Base-by-base conservation (phyloP, 176 grass and related monocot species). In the Eremochloa ophiuroides region DNA sequence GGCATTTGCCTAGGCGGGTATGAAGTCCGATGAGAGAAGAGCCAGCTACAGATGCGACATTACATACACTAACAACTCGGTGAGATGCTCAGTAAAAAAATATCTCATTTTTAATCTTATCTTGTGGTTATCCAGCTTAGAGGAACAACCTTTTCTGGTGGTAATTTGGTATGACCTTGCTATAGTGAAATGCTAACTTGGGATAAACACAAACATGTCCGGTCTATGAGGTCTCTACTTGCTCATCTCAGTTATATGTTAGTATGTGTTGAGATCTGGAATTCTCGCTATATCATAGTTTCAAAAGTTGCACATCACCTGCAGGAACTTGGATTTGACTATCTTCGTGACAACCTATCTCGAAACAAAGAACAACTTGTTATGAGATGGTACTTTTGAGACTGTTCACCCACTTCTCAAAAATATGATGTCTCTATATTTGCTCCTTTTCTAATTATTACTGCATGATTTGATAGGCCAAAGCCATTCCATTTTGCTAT, bases 291-390 rank as follows among this genome's bases (percentile, higher is more conserved):
- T 81, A 74, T 78, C 27, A 68, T 82, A 28, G 39, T 75, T 85
- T 78, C 59, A 87, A 89, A 75, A 62, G 66, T 22, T 82, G 16
- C 27, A 69, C 38, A 62, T 89, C 61, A 71, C 46, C 16, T 88
- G 75, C 77, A 98, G 95, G 95, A 98, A 81, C 90, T 98, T 85
- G 95, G 92, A 70, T 98, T 95, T 87, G 95, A 98, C 85, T 98
- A 95, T 73, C 92, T 98, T 23, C 90, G 95, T 73, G 92, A 95
- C 80, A 98, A 95, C 77, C 81, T 95, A 62, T 91, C 92, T 20
- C 74, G 82, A 48, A 93, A 87, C 34, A 93, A 89, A 82, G 91
- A 88, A 35, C 82, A 95, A 33, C 86, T 98, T 71, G 92, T 98
- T 85, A 98, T 95, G 95, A 91, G 95, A 94, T 95, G 95, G 95